Evolutionary conservation across 148 eudicot genomes (phyloP).

Genomic region (Heliamphora exappendiculata): DNA sequence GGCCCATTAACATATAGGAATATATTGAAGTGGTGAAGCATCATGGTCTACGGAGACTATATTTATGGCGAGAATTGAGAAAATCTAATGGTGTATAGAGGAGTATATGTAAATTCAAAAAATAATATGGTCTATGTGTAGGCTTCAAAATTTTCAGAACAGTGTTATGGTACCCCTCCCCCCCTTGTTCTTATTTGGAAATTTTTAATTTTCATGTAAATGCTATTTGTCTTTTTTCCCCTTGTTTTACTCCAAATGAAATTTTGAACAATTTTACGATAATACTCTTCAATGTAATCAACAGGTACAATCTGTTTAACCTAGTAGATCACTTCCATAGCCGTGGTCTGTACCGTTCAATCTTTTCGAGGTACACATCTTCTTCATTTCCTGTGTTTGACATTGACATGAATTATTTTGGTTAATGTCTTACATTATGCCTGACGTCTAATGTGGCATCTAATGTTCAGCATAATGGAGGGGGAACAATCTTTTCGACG

Average conservation of each 20-base stretch:
- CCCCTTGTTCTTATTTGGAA: background rate
- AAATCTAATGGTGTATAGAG: background rate
- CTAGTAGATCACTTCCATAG: slow-evolving; percentile 78
- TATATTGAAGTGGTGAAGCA: background rate
- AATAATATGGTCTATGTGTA: no score
- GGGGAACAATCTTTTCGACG: slow-evolving; percentile 65
- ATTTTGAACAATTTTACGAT: background rate
- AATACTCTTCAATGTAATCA: slow-evolving; percentile 14
- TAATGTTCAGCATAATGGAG: slow-evolving; percentile 71
- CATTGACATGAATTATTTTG: background rate
- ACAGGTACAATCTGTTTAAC: slow-evolving; percentile 77
- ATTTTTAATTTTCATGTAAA: background rate
- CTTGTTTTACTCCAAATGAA: background rate
- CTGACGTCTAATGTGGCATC: slow-evolving; percentile 4
- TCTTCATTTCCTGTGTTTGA: background rate
- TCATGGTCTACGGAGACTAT: no score
- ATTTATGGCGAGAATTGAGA: no score
- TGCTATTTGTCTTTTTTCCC: background rate
- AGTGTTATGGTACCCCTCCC: no score
- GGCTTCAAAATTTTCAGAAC: no score
- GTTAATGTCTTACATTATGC: background rate
- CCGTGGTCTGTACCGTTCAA: slow-evolving; percentile 76
- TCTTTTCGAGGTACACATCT: slow-evolving; percentile 55
- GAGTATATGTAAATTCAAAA: background rate
- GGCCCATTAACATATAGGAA: background rate